These are phyloP conservation scores for Podospora fimiseda DNA, from an alignment of 495 filamentous ascomycete genomes.

Conservation along the genomic window DNA sequence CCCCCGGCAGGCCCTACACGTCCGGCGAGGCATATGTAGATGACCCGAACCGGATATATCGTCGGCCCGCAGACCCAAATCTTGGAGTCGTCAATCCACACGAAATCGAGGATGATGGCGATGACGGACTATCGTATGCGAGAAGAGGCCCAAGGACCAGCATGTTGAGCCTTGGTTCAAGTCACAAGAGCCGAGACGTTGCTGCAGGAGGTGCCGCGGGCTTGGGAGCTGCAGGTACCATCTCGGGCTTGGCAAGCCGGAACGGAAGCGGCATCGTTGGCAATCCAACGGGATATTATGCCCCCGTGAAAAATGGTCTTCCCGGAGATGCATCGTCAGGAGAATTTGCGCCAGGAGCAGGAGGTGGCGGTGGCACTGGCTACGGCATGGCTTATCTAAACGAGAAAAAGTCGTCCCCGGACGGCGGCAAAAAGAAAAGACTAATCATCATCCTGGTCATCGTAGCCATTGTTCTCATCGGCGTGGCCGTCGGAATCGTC, in stretches of 20 bases:
- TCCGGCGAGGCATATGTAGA: conserved; percentile 29
- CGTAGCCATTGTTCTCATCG: conserved; percentile 56
- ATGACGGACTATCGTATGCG: conserved; percentile 62
- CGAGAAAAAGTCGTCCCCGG: conserved; percentile 53
- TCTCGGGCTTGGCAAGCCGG: conserved; percentile 41
- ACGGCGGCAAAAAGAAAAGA: conserved; percentile 50
- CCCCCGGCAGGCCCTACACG: conserved; percentile 23
- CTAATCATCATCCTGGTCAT: conserved; percentile 60
- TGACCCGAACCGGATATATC: conserved; percentile 50
- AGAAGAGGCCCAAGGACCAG: conserved; percentile 40
- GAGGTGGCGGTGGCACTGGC: conserved; percentile 11
- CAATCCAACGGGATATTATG: conserved; percentile 31
- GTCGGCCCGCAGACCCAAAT: conserved; percentile 49
- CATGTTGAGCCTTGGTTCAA: conserved; percentile 46
- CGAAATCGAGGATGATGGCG: conserved; percentile 77
- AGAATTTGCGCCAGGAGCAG: conserved; percentile 9
- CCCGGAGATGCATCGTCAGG: conserved; percentile 20
- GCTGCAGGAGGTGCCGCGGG: conserved; percentile 35
- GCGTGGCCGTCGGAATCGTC: conserved; percentile 70
- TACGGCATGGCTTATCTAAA: background rate
- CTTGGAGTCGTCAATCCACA: conserved; percentile 64
- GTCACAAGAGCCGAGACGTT: conserved; percentile 27
- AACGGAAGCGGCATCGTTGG: conserved; percentile 32
- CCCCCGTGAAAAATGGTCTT: conserved; percentile 29
- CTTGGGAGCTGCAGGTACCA: conserved; percentile 49